Evolutionary conservation across 164 flowering plant genomes (phyloP), one percentile per base, ranked within the genome.

Genomic region (Magnolia changhungtana): DNA sequence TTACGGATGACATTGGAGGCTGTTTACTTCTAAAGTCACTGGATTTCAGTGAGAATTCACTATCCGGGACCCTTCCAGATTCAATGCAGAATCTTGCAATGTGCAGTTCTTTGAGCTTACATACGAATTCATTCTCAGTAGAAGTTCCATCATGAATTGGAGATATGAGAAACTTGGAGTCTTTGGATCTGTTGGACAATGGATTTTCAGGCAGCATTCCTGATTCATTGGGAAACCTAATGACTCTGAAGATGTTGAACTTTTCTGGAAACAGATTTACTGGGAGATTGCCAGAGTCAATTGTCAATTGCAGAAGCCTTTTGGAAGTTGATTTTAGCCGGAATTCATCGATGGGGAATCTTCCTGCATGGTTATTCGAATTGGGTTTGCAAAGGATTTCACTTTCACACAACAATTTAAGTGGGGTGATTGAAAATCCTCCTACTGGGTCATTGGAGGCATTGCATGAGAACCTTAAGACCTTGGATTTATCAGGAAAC

Each of bases 111-210:
- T 81, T 96, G n/a, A 84, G 82, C 72, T 76, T 96, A 65, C 79
- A 81, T 10, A 80, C 77, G 45, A 96, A 96, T 82, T 80, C 74
- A 8, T 82, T 96, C 16, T 58, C 67, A 1, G 96, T 97, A 18
- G 88, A 82, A 65, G 63, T 94, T 76, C 98, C 96, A 0, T 76
- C 80, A 11, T 91, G 97, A 95, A 85, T 96, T 81, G 95, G 97
- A 76, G 89, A 86, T 55, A 78, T 96, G 90, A 82, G 76, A 71
- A 83, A 85, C 77, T 90, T 96, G 14, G 86, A 90, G 76, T 85
- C 68, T 67, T 78, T 96, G 82, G 99, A 96, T 88, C 84, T 96
- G 77, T 96, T 98, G 0, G 67, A 61, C 24, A 96, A 96, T 78
- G 81, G 75, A 21, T 89, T 94, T 78, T 85, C 92, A 7, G 97